Base-by-base conservation (phyloP, 2,329 filamentous ascomycete genomes). In the Aspergillus felis region DNA sequence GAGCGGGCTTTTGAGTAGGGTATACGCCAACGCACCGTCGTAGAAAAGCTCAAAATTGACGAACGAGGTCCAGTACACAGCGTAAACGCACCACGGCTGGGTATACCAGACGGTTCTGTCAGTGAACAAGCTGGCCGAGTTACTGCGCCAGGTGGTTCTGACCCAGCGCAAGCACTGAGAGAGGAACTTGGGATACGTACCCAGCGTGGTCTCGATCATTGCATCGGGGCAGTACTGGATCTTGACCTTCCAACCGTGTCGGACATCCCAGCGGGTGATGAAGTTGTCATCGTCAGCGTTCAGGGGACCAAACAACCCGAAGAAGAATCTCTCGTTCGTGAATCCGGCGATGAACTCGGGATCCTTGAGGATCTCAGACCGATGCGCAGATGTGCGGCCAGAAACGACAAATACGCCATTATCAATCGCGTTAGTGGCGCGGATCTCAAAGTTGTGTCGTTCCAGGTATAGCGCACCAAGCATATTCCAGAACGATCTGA, bases 281-380 rank as follows among this genome's bases (percentile, higher is more conserved):
- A 80, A 87, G 67, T 87, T 87, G 72, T 88, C 85, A 57, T 87
- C 84, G 59, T 87, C 85, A 0, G 77, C 74, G 22, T 80, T 78
- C 1, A 86, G 68, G 0, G 81, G 80, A 0, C 77, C 76, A 0
- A 79, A 71, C 0, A 67, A 49, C 0, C 74, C 72, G 25, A 80
- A 78, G 56, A 80, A 76, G 73, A 82, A 85, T 8, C 54, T 70
- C 63, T 87, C 84, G 51, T 80, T 74, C 1, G 71, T 67, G 66
- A 82, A 87, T 0, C 61, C 66, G 0, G 65, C 22, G 4, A 78
- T 68, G 61, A 85, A 84, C 0, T 72, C 66, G 0, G 63, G 29
- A n/a, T 75, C 65, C 12, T 76, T 66, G 2, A 87, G 66, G 52
- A 87, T 81, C 0, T 65, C 28, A 0, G 83, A 79, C 12, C 83